Evolutionary conservation across 2,329 filamentous ascomycete genomes (phyloP).

Genomic region (Cladosporium sp.): DNA sequence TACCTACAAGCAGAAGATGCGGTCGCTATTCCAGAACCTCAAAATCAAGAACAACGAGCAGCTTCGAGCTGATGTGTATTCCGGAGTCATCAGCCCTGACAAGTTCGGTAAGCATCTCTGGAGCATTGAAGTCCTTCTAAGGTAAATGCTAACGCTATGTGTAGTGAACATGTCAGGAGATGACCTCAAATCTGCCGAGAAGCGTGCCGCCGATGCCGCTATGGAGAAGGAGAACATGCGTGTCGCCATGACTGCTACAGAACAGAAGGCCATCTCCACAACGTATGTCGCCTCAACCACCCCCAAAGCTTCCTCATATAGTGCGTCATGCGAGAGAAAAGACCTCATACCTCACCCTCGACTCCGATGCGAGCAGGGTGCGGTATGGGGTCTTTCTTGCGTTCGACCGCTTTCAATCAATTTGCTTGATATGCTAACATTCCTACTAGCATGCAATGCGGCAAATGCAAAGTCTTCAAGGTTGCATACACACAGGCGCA

Average conservation of each 20-base stretch:
- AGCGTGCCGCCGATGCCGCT: slow-evolving; percentile 68
- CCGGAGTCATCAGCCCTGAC: slow-evolving; percentile 66
- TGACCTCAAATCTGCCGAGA: slow-evolving; percentile 84
- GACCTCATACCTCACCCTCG: slow-evolving; percentile 20
- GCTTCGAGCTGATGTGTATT: slow-evolving; percentile 71
- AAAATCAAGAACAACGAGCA: slow-evolving; percentile 85
- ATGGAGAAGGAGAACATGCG: slow-evolving; percentile 93
- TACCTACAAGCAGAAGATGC: slow-evolving; percentile 82
- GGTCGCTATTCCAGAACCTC: slow-evolving; percentile 88
- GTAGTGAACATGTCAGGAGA: slow-evolving; percentile 77
- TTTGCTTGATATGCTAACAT: slow-evolving; percentile 9
- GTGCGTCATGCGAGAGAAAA: background rate
- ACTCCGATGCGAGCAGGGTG: slow-evolving; percentile 12
- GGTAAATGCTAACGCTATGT: background rate
- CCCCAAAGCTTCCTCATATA: background rate
- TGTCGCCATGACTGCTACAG: slow-evolving; percentile 90
- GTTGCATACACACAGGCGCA: slow-evolving; percentile 96
- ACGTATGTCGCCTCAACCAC: slow-evolving; percentile 21
- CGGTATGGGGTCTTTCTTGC: slow-evolving; percentile 30
- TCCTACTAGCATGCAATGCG: slow-evolving; percentile 76
- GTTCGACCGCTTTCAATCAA: slow-evolving; percentile 17
- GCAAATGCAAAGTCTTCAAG: slow-evolving; percentile 88
- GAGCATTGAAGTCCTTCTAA: background rate
- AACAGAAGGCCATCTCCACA: slow-evolving; percentile 71
- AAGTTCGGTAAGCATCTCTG: slow-evolving; percentile 48